These are phyloP conservation scores for Volvox africanus DNA, from an alignment of 139 green algal species.

Conservation along the genomic window DNA sequence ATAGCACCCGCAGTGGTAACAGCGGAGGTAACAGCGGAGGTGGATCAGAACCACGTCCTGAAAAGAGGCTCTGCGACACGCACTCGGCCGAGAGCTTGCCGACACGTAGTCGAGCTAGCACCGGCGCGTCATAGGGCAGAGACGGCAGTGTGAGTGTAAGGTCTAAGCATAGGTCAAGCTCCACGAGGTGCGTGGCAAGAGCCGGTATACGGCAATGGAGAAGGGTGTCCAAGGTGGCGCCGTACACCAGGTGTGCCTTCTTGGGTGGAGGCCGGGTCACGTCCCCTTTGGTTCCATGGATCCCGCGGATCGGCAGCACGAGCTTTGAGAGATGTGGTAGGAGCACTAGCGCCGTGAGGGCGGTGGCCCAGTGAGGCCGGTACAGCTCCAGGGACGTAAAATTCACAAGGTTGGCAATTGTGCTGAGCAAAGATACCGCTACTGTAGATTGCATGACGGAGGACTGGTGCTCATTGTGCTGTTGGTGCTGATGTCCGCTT, in stretches of 20 bases:
- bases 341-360: not conserved
- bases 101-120: slow-evolving; percentile 6
- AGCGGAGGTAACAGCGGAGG: slow-evolving; percentile 21
- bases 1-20: not conserved
- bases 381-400: not conserved
- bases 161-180: slow-evolving; percentile 14
- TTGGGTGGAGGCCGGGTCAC: not conserved
- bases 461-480: not conserved
- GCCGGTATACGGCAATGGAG: not conserved
- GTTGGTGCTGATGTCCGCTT: not conserved
- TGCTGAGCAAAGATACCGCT: not conserved
- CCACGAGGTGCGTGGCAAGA: not conserved
- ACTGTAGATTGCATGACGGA: not conserved
- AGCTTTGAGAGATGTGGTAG: not conserved
- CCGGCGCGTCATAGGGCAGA: not conserved
- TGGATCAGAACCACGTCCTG: slow-evolving; percentile 11
- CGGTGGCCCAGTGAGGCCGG: not conserved
- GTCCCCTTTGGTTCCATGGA: not conserved
- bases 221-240: not conserved
- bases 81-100: slow-evolving; percentile 27
- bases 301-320: not conserved
- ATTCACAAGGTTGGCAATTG: not conserved
- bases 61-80: not conserved
- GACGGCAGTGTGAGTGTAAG: slow-evolving; percentile 18
- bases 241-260: not conserved